Evolutionary conservation across 768 basidiomycete species (phyloP), one percentile per base, ranked within the genome.

Genomic region (Hypsizygus marmoreus): DNA sequence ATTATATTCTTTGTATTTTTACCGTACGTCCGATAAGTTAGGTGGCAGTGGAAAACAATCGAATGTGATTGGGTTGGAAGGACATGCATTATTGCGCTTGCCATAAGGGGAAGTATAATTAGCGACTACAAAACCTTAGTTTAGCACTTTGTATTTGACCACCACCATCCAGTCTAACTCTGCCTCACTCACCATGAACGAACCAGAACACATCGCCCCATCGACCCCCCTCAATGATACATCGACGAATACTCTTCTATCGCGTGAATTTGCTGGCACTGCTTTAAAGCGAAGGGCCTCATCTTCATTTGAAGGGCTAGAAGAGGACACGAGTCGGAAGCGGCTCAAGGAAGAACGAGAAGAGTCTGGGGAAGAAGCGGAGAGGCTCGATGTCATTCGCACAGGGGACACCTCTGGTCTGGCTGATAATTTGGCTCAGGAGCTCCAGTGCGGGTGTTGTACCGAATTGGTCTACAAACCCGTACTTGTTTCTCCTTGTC

Each of bases 401-500:
- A 17, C 44, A 11, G 48, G 51, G 11, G 49, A 51, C 35, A 55
- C 51, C 45, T 40, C 58, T 20, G 58, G 51, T 35, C 72, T 89
- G 45, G 75, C 75, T 17, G 81, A 85, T 31, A 79, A 85, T 54
- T 67, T 91, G 43, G 79, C 75, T 20, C 75, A 86, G 58, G 89
- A 91, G 61, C 75, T 92, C 30, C 84, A 89, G 53, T 93, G 91
- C 55, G 91, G 88, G 16, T 92, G 91, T 61, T 93, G 91, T 65
- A 78, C 88, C 13, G 90, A 81, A 47, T 73, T 93, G 32, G 83
- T 88, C 47, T 91, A 93, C 66, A 74, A 80, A 49, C 91, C 91
- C 2, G 90, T 93, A 12, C 70, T 91, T 22, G 87, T 93, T 40
- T 74, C 78, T 26, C 91, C 91, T 23, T 93, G 91, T 63, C 88